These are phyloP conservation scores for Suillus subluteus DNA, from an alignment of 768 basidiomycete genomes.

Conservation along the genomic window DNA sequence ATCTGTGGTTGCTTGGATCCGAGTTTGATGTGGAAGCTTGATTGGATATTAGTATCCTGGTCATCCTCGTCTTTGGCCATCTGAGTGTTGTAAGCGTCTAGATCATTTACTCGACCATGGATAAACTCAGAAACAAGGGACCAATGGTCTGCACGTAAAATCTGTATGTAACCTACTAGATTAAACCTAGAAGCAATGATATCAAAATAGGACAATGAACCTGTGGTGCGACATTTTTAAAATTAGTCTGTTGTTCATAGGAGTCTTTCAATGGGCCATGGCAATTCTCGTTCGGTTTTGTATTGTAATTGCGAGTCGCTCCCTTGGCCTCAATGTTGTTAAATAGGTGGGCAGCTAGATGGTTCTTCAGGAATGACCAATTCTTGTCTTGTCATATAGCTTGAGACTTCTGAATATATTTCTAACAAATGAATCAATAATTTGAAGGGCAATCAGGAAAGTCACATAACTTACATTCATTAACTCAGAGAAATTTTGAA, in stretches of 20 bases:
- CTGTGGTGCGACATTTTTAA: constrained; percentile 37
- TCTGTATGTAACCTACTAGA: constrained; percentile 4
- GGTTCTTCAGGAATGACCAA: constrained; percentile 38
- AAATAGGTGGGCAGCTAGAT: constrained; percentile 35
- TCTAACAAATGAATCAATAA: background rate
- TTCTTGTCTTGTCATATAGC: constrained; percentile 20
- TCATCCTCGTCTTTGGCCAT: background rate
- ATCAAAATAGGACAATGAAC: constrained; percentile 25
- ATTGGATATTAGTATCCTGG: background rate
- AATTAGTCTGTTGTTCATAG: constrained; percentile 36
- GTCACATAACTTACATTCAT: constrained; percentile 23
- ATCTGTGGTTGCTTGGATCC: no score
- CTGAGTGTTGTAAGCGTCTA: constrained; percentile 20
- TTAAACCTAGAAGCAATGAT: background rate
- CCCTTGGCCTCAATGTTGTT: constrained; percentile 37
- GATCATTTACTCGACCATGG: constrained; percentile 1
- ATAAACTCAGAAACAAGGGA: constrained; percentile 14
- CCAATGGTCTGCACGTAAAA: constrained; percentile 12
- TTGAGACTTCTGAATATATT: constrained; percentile 5
- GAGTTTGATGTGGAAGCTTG: background rate
- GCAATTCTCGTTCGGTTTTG: constrained; percentile 34
- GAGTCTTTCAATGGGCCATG: constrained; percentile 17
- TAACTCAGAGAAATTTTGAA: constrained; percentile 20
- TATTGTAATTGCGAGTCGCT: constrained; percentile 32
- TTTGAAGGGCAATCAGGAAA: background rate